Base-by-base conservation (phyloP, 495 filamentous ascomycete species). In the Bacidia gigantensis region DNA sequence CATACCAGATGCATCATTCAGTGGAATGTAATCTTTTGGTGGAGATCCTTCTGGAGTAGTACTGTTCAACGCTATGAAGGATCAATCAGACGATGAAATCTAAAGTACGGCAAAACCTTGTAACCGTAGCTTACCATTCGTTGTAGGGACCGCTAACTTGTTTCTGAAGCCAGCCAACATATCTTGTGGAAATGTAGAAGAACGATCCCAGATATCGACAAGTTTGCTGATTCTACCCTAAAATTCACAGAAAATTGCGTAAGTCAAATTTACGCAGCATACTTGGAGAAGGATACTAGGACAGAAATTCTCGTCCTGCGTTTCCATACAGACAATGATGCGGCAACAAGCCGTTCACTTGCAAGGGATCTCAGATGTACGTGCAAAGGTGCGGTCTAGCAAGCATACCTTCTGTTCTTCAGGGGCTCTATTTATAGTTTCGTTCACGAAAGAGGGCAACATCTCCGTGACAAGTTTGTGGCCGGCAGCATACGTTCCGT, bases 141-240 rank as follows among this genome's bases (percentile, higher is more conserved):
- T 35, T 41, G 26, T 35, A 12, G 53, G 56, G 52, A 77, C 72
- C 53, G 75, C 82, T 63, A 95, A 67, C 66, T 86, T 92, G 62
- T 88, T 76, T 65, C 89, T 94, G 76, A 95, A 95, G 14, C 78
- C 78, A 44, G 76, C 75, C 61, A 98, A 77, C 82, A 95, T 84
- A 26, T 79, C 63, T 20, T 78, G 64, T 23, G 90, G 89, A 68
- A 98, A 97, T 24, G 89, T 97, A 62, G 80, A 80, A 51, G 87
- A 88, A 56, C 89, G 89, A 64, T 97, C 90, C 92, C 92, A 98
- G 61, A 98, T 98, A 64, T 94, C 88, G 70, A 96, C 73, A 61
- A 97, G 79, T 65, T 96, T 95, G 67, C 78, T 85, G 64, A 95
- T 90, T 75, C 94, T 96, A 67, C 92, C 89, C 89, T 95, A 86